Evolutionary conservation across 148 eudicot species (phyloP), one percentile per base, ranked within the genome.

Genomic region (Heliosperma pusillum): DNA sequence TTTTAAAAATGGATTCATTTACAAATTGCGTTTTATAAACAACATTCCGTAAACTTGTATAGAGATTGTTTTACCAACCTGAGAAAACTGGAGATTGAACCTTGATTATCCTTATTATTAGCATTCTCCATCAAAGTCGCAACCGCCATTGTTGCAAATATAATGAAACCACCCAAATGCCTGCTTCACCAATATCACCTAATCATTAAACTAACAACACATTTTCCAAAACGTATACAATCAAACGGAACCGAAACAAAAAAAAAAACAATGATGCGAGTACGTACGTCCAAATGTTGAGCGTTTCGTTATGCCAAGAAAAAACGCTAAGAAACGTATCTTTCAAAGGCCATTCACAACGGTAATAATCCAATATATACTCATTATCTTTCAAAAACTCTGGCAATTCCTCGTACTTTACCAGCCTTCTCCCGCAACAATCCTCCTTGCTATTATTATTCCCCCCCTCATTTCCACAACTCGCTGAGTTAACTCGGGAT

Each of bases 311-410:
- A 79, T 94, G 98, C 93, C 86, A 86, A 11, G 84, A 72, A 85
- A 94, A 94, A 30, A 89, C 78, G 86, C 97, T 91, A 17, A 84
- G 75, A 57, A 87, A 29, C 26, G 89, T 85, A 25, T 91, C 91
- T 71, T 90, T 94, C 83, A 91, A 80, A n/a, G 98, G 88, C 98
- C 98, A 94, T 76, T 94, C 96, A 19, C 93, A 91, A 24, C 98
- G 80, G 73, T 94, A 94, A 86, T 94, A 74, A 77, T 91, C 89
- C 66, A 80, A 71, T 0, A 94, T 91, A 76, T 52, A 91, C 83
- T 91, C 98, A 52, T 94, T 94, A 59, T 94, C 98, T 74, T 94
- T 85, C 81, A 91, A 61, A 74, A 88, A 94, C 59, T 89, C 91
- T 33, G 98, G 98, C 72, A 94, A 80, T 11, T 78, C 89, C 10